Evolutionary conservation across 257 asterid species (phyloP).

Genomic region (Solanum phureja): DNA sequence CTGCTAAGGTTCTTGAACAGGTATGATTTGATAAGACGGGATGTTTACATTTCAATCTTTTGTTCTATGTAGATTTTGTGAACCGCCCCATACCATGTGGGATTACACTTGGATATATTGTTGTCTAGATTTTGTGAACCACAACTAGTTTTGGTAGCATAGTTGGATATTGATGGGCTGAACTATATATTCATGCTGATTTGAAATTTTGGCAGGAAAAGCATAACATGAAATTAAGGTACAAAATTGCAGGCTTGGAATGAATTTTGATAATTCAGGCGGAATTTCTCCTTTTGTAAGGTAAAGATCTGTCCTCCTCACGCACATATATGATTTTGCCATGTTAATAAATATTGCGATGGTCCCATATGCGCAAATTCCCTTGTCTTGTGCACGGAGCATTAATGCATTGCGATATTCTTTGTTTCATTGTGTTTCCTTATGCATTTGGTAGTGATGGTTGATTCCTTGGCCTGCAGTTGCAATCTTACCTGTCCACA

Average conservation of each 20-base stretch:
- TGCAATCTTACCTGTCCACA: neutral
- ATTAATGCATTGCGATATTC: neutral
- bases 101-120: neutral
- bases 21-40: constrained; percentile 17
- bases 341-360: neutral
- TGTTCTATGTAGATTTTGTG: neutral
- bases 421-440: neutral
- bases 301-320: neutral
- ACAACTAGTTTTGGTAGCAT: neutral
- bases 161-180: neutral
- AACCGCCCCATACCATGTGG: neutral
- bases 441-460: neutral
- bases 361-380: neutral
- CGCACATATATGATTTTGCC: neutral
- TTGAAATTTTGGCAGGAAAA: constrained; percentile 49
- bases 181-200: neutral
- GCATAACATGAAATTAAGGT: constrained; percentile 59
- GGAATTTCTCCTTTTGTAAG: neutral
- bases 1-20: constrained; percentile 69
- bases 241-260: constrained; percentile 82
- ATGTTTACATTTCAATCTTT: neutral
- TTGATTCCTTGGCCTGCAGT: neutral
- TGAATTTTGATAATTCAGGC: constrained; percentile 19
- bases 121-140: neutral
- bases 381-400: neutral